Conservation (phyloP, 1,284 basidiomycete species). For the Caloboletus firmus region DNA sequence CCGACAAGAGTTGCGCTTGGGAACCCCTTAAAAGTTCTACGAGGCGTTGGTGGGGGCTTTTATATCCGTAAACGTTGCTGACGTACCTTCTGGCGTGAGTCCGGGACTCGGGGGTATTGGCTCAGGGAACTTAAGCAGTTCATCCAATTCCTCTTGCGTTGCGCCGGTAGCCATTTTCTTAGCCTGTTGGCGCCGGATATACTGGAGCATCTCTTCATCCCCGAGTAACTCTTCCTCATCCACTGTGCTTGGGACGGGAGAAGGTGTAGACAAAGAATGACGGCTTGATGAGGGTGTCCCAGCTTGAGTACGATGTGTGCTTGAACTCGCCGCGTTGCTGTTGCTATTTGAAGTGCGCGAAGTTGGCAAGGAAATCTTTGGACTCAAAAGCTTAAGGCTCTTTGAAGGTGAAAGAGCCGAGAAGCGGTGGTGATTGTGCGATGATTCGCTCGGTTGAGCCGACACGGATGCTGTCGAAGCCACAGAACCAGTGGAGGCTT, state of each 20-base stretch:
- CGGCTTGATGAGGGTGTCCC: slow-evolving; percentile 71
- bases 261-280: slow-evolving; percentile 79
- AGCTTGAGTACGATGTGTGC: slow-evolving; percentile 49
- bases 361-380: slow-evolving; percentile 66
- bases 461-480: slow-evolving; percentile 59
- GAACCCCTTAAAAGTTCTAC: slow-evolving; percentile 62
- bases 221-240: slow-evolving; percentile 92
- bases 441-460: slow-evolving; percentile 31
- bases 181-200: slow-evolving; percentile 86
- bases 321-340: slow-evolving; percentile 46
- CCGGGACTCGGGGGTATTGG: slow-evolving; percentile 73
- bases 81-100: slow-evolving; percentile 71
- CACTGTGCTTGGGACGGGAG: slow-evolving; percentile 66
- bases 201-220: slow-evolving; percentile 97
- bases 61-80: slow-evolving; percentile 1
- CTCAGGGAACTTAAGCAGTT: slow-evolving; percentile 90
- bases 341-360: slow-evolving; percentile 51
- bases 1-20: slow-evolving; percentile 67
- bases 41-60: slow-evolving; percentile 10
- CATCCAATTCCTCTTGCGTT: slow-evolving; percentile 84
- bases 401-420: slow-evolving; percentile 81
- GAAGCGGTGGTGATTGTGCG: slow-evolving; percentile 58
- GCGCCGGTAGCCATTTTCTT: slow-evolving; percentile 85
- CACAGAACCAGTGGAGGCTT: slow-evolving; percentile 76
- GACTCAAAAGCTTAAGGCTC: slow-evolving; percentile 73